Evolutionary conservation across 1,284 basidiomycete species (phyloP).

Genomic region (Mycosarcoma mackinlayi): DNA sequence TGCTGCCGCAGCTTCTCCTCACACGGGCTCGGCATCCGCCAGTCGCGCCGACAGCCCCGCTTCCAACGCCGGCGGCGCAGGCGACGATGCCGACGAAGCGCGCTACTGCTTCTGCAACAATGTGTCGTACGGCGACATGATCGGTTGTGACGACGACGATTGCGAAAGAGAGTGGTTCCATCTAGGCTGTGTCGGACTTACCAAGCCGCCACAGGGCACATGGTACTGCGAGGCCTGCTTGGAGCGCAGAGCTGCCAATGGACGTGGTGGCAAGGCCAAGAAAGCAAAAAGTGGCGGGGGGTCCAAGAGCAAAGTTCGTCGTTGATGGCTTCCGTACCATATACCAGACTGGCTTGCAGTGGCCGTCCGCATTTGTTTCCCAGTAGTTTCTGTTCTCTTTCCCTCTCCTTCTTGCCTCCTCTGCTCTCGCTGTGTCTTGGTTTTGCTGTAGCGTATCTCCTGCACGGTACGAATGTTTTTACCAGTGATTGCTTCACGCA

Average conservation of each 20-base stretch:
- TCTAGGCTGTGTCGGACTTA: constrained; percentile 76
- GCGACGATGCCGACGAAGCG: constrained; percentile 71
- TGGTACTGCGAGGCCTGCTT: constrained; percentile 77
- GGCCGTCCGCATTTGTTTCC: too few species aligned
- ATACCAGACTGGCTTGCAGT: too few species aligned
- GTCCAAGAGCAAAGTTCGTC: constrained; percentile 34
- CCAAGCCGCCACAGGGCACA: constrained; percentile 74
- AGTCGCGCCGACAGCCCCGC: constrained; percentile 34
- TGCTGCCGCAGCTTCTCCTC: constrained; percentile 28
- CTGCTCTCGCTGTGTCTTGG: not conserved
- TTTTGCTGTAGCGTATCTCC: constrained; percentile 3
- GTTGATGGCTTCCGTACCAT: constrained; percentile 11
- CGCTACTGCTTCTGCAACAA: constrained; percentile 90
- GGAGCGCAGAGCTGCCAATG: constrained; percentile 48
- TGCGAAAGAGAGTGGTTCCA: constrained; percentile 96
- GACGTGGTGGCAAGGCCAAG: constrained; percentile 32
- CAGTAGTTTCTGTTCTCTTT: not conserved
- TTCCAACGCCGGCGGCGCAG: constrained; percentile 26
- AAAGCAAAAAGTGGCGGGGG: constrained; percentile 31
- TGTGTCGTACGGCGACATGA: constrained; percentile 94
- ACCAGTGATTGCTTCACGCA: too few species aligned
- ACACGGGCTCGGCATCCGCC: constrained; percentile 30
- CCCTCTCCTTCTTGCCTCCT: not conserved
- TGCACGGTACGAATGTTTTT: too few species aligned
- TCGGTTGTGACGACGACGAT: constrained; percentile 89